phyloP scores from a whole-genome alignment of 2,329 filamentous ascomycete genomes.

The Xylariaceae sp. region DNA sequence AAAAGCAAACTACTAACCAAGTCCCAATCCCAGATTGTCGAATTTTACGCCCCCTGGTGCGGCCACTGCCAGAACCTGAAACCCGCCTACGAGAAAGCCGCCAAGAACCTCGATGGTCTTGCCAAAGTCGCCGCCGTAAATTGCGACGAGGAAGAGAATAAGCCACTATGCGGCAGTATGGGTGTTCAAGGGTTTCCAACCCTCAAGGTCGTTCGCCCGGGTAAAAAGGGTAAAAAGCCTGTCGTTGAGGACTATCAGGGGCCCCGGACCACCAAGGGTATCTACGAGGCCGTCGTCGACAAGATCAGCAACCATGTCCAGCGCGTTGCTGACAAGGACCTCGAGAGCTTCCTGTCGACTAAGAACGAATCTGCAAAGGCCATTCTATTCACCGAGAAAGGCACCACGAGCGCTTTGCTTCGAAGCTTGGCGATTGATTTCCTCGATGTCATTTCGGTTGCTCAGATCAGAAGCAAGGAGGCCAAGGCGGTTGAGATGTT shows the following conservation, averaged over 20 bases:
- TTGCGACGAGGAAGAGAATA: constrained; percentile 92
- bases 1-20: constrained; percentile 1
- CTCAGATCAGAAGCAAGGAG: constrained; percentile 81
- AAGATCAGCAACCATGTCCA: constrained; percentile 92
- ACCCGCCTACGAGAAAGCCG: constrained; percentile 91
- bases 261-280: constrained; percentile 74
- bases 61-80: constrained; percentile 96
- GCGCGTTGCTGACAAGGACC: constrained; percentile 71
- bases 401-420: constrained; percentile 76
- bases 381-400: constrained; percentile 91
- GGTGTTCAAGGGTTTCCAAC: constrained; percentile 94
- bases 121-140: constrained; percentile 93
- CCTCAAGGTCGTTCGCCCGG: constrained; percentile 84
- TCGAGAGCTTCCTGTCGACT: constrained; percentile 68
- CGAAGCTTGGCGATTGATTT: constrained; percentile 89
- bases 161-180: constrained; percentile 77
- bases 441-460: constrained; percentile 72
- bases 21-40: constrained; percentile 48
- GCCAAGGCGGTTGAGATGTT: constrained; percentile 67
- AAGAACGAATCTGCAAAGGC: constrained; percentile 73
- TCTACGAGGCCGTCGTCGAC: constrained; percentile 78
- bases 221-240: constrained; percentile 70
- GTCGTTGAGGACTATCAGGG: constrained; percentile 90
- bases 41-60: constrained; percentile 98
- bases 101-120: constrained; percentile 81